Percentiles rank a stretch among this genome's conserved stretches.
Conservation (phyloP, 345 rosid genomes). For the Nephelium lappaceum region DNA sequence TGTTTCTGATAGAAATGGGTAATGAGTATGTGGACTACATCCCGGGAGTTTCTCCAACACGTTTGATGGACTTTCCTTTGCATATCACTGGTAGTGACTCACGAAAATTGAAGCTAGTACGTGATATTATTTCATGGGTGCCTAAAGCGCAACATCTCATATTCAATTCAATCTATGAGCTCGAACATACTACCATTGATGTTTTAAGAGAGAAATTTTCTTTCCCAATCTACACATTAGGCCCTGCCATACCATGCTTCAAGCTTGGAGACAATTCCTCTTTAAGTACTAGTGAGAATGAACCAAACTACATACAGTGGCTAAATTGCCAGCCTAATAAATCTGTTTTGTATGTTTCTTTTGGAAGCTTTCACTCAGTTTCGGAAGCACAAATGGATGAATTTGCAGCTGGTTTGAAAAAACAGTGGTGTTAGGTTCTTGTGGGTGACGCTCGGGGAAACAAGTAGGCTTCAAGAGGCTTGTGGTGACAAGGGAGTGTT, state of each 20-base stretch:
- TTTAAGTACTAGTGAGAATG: too few species aligned
- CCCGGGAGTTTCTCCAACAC: constrained; percentile 36
- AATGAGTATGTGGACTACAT: constrained; percentile 36
- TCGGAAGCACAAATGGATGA: constrained; percentile 42
- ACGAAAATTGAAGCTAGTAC: not conserved
- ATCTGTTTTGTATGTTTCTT: constrained; percentile 44
- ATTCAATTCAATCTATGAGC: constrained; percentile 47
- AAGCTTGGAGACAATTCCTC: constrained; percentile 21
- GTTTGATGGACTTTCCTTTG: constrained; percentile 31
- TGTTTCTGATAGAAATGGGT: constrained; percentile 14
- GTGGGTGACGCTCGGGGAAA: constrained; percentile 39
- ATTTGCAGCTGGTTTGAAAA: constrained; percentile 33
- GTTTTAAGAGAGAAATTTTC: constrained; percentile 14
- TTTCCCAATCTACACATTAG: constrained; percentile 35
- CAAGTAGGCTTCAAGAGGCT: too few species aligned
- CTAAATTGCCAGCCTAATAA: too few species aligned
- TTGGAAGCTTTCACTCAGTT: constrained; percentile 47
- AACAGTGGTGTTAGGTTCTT: constrained; percentile 36
- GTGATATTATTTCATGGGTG: constrained; percentile 42
- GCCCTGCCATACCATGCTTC: constrained; percentile 48
- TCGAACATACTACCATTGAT: constrained; percentile 49
- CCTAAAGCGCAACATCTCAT: constrained; percentile 51
- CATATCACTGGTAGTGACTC: constrained; percentile 1
- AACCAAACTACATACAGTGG: not conserved
- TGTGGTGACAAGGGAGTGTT: too few species aligned